These are phyloP conservation scores for Komagataea norvegica DNA, from an alignment of 1,139 yeast genomes.

Conservation along the genomic window DNA sequence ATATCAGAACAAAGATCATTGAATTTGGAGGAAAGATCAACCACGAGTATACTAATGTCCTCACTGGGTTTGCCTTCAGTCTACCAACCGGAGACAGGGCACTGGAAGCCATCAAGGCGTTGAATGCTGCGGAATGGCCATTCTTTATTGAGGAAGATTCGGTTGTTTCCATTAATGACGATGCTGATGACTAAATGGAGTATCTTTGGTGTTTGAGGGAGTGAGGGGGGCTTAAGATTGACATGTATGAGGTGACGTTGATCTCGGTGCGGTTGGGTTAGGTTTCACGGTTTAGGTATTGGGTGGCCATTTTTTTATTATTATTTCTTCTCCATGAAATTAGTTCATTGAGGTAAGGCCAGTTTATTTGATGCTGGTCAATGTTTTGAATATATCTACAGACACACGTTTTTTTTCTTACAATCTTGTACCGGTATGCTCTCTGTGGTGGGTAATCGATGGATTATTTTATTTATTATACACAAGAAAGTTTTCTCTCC, in stretches of 20 bases:
- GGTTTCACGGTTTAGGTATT: too few species aligned
- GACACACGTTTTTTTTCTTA: too few species aligned
- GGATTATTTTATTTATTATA: too few species aligned
- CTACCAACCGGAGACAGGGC: conserved; percentile 23
- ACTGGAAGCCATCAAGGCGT: conserved; percentile 17
- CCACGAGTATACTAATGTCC: conserved; percentile 35
- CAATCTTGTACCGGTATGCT: too few species aligned
- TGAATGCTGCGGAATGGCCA: conserved; percentile 30
- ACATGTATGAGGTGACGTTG: too few species aligned
- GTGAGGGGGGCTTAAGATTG: neutral
- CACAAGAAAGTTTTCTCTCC: neutral
- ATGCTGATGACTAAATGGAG: conserved; percentile 45
- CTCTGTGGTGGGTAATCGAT: neutral
- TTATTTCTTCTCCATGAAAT: too few species aligned
- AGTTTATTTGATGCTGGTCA: too few species aligned
- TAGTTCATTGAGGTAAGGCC: too few species aligned
- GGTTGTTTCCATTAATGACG: conserved; percentile 24
- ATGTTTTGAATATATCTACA: too few species aligned
- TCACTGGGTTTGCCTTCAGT: conserved; percentile 37
- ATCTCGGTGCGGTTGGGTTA: too few species aligned
- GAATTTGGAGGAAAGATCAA: conserved; percentile 35
- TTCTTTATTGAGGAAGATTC: conserved; percentile 38
- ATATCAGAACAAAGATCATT: conserved; percentile 30
- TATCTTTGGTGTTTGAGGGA: too few species aligned
- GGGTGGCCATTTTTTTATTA: too few species aligned